Percentiles rank a stretch among this genome's conserved stretches.
These are phyloP conservation scores for Kuraishia hungarica DNA, from an alignment of 805 yeast species.

Conservation along the genomic window DNA sequence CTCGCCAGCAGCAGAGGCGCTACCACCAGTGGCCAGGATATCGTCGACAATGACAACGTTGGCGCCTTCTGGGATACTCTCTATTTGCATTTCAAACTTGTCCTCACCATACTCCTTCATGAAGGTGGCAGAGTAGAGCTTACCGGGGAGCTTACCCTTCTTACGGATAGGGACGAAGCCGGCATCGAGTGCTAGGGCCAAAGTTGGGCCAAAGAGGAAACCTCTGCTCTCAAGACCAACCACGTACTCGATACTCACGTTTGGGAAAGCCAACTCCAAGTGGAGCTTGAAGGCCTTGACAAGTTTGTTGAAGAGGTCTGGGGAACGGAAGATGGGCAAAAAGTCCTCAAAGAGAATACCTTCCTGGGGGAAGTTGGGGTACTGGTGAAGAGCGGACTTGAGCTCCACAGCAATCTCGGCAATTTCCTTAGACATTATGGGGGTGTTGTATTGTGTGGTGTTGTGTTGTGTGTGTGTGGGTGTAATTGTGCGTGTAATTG, in stretches of 20 bases:
- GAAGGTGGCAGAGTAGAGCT: constrained; percentile 60
- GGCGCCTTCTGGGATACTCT: constrained; percentile 70
- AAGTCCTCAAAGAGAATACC: constrained; percentile 96
- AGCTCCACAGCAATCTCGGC: constrained; percentile 32
- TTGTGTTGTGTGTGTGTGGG: no score
- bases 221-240: constrained; percentile 97
- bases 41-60: constrained; percentile 89
- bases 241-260: constrained; percentile 69
- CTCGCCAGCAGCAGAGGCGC: constrained; percentile 91
- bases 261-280: constrained; percentile 44
- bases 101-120: constrained; percentile 92
- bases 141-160: constrained; percentile 92
- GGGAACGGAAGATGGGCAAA: constrained; percentile 84
- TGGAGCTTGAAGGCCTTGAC: constrained; percentile 75
- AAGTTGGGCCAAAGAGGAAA: constrained; percentile 90
- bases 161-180: constrained; percentile 96
- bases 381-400: constrained; percentile 55
- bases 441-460: no score
- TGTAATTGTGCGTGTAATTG: no score
- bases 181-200: constrained; percentile 81
- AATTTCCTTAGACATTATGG: constrained; percentile 14
- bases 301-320: constrained; percentile 72
- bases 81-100: constrained; percentile 80
- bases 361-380: constrained; percentile 89
- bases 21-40: constrained; percentile 96